A percentile compares a stretch with the other conserved stretches of the same genome.
Evolutionary conservation across 164 flowering plant species (phyloP).

Genomic region (Umbellularia californica): DNA sequence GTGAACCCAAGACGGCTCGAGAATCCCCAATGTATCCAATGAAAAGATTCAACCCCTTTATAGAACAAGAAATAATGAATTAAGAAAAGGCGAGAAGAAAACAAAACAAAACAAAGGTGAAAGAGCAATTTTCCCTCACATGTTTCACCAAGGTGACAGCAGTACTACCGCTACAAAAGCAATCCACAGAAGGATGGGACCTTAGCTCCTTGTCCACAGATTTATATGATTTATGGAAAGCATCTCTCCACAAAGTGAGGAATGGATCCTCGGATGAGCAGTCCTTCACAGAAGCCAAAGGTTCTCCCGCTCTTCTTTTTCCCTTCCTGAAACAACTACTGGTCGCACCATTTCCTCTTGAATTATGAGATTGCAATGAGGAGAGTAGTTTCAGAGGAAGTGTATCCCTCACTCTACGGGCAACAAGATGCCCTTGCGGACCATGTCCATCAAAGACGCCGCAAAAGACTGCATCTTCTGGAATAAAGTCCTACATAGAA

Average conservation of each 20-base stretch:
- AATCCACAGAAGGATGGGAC: constrained; percentile 71
- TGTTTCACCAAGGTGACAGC: constrained; percentile 82
- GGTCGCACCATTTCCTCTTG: constrained; percentile 36
- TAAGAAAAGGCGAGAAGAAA: constrained; percentile 3
- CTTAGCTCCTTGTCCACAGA: constrained; percentile 87
- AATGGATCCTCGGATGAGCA: constrained; percentile 38
- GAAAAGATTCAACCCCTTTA: constrained; percentile 80
- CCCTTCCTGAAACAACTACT: constrained; percentile 31
- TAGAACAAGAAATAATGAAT: constrained; percentile 2
- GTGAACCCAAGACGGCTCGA: constrained; percentile 80
- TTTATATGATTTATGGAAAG: constrained; percentile 73
- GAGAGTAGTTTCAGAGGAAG: constrained; percentile 66
- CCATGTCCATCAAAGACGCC: constrained; percentile 98
- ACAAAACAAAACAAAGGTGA: background rate
- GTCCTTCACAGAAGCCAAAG: constrained; percentile 28
- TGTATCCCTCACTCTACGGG: constrained; percentile 80
- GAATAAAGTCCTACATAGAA: constrained; percentile 59
- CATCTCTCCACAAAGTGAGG: constrained; percentile 57
- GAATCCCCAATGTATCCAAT: constrained; percentile 93
- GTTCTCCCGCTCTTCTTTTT: constrained; percentile 32
- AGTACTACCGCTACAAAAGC: constrained; percentile 95
- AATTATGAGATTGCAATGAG: constrained; percentile 36
- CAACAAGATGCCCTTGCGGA: constrained; percentile 85
- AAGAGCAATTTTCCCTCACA: constrained; percentile 27
- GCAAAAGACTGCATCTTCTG: constrained; percentile 71